A percentile compares a stretch with the other conserved stretches of the same genome.
phyloP scores from a whole-genome alignment of 169 alveolate genomes.

The Perkinsus marinus region DNA sequence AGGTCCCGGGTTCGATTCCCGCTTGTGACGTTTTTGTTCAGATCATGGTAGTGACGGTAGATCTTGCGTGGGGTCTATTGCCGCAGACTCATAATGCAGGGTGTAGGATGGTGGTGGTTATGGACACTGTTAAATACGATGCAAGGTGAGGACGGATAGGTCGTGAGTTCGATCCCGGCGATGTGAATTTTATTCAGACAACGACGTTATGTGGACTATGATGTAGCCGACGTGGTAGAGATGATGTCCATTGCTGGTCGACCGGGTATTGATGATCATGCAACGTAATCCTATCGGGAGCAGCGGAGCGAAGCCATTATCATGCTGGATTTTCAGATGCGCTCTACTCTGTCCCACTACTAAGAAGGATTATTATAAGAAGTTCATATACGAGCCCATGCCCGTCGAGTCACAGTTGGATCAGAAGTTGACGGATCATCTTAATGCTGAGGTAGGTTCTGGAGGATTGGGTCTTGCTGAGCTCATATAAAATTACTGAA shows the following conservation, averaged over 20 bases:
- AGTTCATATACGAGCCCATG: slow-evolving; percentile 88
- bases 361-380: slow-evolving; percentile 84
- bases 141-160: neutral
- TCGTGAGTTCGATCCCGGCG: slow-evolving; percentile 37
- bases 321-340: slow-evolving; percentile 17
- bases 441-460: slow-evolving; percentile 85
- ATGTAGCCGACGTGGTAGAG: slow-evolving; percentile 81
- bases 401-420: slow-evolving; percentile 95
- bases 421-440: slow-evolving; percentile 76
- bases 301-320: neutral
- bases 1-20: neutral
- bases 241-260: slow-evolving; percentile 72
- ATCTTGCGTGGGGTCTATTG: neutral
- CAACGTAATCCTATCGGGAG: slow-evolving; percentile 5
- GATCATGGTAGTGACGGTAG: neutral
- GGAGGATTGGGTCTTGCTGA: too few species aligned
- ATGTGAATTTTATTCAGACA: slow-evolving; percentile 34
- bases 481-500: too few species aligned
- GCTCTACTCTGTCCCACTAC: slow-evolving; percentile 71
- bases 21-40: neutral
- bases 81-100: neutral
- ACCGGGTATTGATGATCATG: slow-evolving; percentile 41
- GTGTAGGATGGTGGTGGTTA: neutral
- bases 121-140: neutral
- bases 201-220: slow-evolving; percentile 79